phyloP scores from a whole-genome alignment of 164 flowering plant genomes.

The Piper betle region DNA sequence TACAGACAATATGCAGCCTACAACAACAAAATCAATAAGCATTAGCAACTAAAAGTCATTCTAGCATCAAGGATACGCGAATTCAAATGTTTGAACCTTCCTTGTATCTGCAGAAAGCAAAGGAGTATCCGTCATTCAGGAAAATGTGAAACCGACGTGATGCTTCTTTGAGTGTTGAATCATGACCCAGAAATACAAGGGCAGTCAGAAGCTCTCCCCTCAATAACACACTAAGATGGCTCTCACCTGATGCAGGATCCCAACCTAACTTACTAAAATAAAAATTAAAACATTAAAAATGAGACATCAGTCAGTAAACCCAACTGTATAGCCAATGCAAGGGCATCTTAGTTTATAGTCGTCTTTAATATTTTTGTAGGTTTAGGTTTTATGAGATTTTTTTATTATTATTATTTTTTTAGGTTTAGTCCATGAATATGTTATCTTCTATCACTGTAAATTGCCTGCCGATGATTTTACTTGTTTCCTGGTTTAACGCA shows the following conservation, averaged over 20 bases:
- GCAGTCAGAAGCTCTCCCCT: slow-evolving; percentile 85
- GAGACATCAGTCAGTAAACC: neutral
- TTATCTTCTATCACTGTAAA: too few relatives aligned
- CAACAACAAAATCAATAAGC: slow-evolving; percentile 3
- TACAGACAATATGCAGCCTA: slow-evolving; percentile 87
- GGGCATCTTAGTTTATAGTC: neutral
- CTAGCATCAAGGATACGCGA: neutral
- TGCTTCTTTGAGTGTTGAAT: slow-evolving; percentile 51
- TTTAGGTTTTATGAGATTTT: too few relatives aligned
- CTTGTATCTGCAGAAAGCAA: slow-evolving; percentile 83
- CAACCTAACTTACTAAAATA: slow-evolving; percentile 69
- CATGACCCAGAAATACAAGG: slow-evolving; percentile 65
- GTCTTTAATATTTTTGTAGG: neutral
- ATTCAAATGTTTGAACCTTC: slow-evolving; percentile 32
- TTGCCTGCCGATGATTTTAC: too few relatives aligned
- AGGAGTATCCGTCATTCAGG: slow-evolving; percentile 49
- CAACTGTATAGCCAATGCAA: neutral
- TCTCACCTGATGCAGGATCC: slow-evolving; percentile 68
- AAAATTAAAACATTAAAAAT: slow-evolving; percentile 1
- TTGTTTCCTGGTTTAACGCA: too few relatives aligned
- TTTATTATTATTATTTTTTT: neutral
- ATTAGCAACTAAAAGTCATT: neutral
- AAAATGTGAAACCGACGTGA: slow-evolving; percentile 56
- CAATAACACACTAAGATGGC: slow-evolving; percentile 84
- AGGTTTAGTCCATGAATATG: neutral